A percentile compares a stretch with the other conserved stretches of the same genome.
phyloP scores from a whole-genome alignment of 225 moss, liverwort and hornwort genomes.

The Takakia lepidozioides region DNA sequence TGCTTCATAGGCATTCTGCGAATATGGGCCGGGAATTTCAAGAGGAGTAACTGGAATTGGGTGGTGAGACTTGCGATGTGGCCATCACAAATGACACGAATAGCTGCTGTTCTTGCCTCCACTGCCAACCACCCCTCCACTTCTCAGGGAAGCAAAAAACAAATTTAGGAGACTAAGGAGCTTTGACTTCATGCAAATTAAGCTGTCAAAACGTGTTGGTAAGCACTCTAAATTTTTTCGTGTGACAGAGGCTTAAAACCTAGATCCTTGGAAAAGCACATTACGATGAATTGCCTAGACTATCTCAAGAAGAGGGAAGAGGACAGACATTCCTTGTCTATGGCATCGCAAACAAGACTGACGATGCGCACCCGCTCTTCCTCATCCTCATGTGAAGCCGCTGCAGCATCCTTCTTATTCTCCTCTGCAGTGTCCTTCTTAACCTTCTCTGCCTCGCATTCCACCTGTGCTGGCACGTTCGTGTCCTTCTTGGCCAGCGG shows the following conservation, averaged over 20 bases:
- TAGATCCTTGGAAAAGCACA: too few relatives aligned
- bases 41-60: slow-evolving; percentile 18
- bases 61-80: slow-evolving; percentile 15
- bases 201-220: too few relatives aligned
- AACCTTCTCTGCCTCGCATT: slow-evolving; percentile 3
- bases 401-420: too few relatives aligned
- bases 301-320: slow-evolving; percentile 1
- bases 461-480: slow-evolving; percentile 8
- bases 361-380: slow-evolving; percentile 14
- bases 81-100: slow-evolving; percentile 22
- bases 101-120: slow-evolving; percentile 20
- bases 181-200: neutral
- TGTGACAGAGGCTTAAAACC: too few relatives aligned
- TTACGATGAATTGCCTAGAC: too few relatives aligned
- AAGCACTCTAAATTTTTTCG: too few relatives aligned
- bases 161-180: too few relatives aligned
- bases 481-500: slow-evolving; percentile 36
- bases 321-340: slow-evolving; percentile 22
- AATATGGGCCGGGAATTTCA: slow-evolving; percentile 19
- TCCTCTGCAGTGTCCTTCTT: slow-evolving; percentile 3
- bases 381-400: neutral
- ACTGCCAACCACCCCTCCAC: neutral
- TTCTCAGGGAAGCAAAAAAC: neutral
- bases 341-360: slow-evolving; percentile 15
- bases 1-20: slow-evolving; percentile 39